These are phyloP conservation scores for Flaveria sonorensis DNA, from an alignment of 129 eudicot genomes.

Conservation along the genomic window DNA sequence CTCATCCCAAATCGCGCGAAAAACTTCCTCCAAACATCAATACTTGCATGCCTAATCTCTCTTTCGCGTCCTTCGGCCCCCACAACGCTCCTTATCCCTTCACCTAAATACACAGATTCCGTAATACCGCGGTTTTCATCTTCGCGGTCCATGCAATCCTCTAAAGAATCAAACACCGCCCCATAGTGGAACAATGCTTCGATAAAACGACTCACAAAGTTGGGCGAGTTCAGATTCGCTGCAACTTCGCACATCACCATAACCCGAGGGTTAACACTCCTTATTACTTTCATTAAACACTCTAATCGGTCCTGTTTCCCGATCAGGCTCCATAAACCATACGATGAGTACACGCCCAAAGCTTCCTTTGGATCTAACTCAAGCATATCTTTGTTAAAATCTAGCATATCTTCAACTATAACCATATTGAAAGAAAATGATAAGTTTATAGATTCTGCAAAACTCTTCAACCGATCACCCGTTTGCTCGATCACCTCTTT, in stretches of 20 bases:
- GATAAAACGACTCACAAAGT: constrained; percentile 55
- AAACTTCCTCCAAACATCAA: constrained; percentile 56
- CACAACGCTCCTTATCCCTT: constrained; percentile 39
- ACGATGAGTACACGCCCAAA: constrained; percentile 30
- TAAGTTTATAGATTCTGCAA: constrained; percentile 38
- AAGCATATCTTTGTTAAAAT: constrained; percentile 30
- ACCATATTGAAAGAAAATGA: constrained; percentile 31
- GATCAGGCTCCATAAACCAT: constrained; percentile 39
- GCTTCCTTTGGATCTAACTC: constrained; percentile 35
- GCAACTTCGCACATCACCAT: constrained; percentile 52
- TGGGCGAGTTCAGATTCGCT: constrained; percentile 51
- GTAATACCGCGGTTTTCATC: constrained; percentile 27
- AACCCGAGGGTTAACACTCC: constrained; percentile 38
- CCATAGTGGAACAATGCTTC: constrained; percentile 56
- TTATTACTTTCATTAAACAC: constrained; percentile 44
- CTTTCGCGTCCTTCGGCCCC: constrained; percentile 55
- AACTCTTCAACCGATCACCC: constrained; percentile 35
- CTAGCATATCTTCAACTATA: constrained; percentile 37
- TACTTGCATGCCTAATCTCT: constrained; percentile 42
- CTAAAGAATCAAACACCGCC: constrained; percentile 47
- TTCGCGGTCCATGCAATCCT: constrained; percentile 42
- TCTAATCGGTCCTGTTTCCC: constrained; percentile 39
- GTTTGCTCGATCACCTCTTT: constrained; percentile 24
- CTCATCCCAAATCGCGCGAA: constrained; percentile 46
- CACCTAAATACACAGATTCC: constrained; percentile 31